These are phyloP conservation scores for Asterophora parasitica DNA, from an alignment of 768 basidiomycete species.

Conservation along the genomic window DNA sequence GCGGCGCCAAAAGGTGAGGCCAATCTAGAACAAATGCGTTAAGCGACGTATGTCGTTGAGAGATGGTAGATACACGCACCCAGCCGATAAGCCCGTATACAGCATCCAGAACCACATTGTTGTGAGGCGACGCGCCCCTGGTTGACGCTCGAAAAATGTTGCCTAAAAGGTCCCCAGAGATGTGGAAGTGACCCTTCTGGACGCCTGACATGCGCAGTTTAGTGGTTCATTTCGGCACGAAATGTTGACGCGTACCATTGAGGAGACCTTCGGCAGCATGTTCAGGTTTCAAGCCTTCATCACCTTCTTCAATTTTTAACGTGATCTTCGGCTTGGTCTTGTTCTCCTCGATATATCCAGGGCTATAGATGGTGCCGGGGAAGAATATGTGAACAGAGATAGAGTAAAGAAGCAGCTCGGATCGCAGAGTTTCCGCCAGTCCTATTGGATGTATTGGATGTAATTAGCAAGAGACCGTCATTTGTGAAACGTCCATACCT, in stretches of 20 bases:
- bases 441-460: conserved; percentile 42
- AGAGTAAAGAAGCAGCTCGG: conserved; percentile 74
- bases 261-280: conserved; percentile 55
- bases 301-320: conserved; percentile 71
- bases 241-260: conserved; percentile 37
- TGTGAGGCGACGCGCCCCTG: conserved; percentile 58
- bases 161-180: conserved; percentile 69
- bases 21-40: conserved; percentile 33
- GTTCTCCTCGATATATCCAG: conserved; percentile 75
- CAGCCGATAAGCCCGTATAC: conserved; percentile 40
- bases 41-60: neutral
- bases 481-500: conserved; percentile 40
- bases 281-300: conserved; percentile 61
- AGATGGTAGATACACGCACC: conserved; percentile 29
- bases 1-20: conserved; percentile 47
- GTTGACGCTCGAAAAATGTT: conserved; percentile 65
- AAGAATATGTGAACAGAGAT: conserved; percentile 80
- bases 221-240: neutral
- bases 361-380: conserved; percentile 76
- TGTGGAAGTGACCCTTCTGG: conserved; percentile 68
- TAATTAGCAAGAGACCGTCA: conserved; percentile 1
- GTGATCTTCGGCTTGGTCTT: conserved; percentile 73
- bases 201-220: conserved; percentile 47
- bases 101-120: conserved; percentile 54
- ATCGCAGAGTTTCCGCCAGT: conserved; percentile 81